Evolutionary conservation across 768 basidiomycete genomes (phyloP), one percentile per base, ranked within the genome.

Genomic region (Porphyrellus cyaneotinctus): DNA sequence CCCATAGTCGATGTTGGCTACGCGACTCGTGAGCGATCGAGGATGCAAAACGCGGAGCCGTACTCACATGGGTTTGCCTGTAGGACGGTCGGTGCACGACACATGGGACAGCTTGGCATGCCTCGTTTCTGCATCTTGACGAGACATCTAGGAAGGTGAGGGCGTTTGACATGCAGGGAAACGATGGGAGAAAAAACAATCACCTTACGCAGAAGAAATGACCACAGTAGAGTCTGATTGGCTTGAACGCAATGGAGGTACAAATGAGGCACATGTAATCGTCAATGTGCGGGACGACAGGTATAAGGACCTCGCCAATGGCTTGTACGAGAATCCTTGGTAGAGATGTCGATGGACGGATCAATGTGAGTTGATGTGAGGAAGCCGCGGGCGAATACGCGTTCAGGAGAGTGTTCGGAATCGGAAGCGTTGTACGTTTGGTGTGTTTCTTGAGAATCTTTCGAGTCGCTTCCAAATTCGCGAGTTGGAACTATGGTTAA

Each of bases 401-500:
- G 66, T 2, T 49, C 51, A 69, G 47, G 15, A 62, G 51, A 47
- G 65, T 53, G 13, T 55, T 54, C 2, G 85, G 78, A 58, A 87
- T 75, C 1, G 89, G 87, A 10, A 97, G 74, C 0, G 88, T 83
- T 0, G 93, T 95, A 4, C 91, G 84, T 65, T 95, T 95, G 26
- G 89, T 79, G 64, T 95, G 94, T 65, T 97, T 97, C 77, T 95
- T 95, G 47, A 95, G 79, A 53, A 93, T 93, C 72, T 97, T 97
- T 32, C 92, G 82, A 3, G 87, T 88, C 2, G 93, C 94, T 68
- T 95, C 92, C 8, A 85, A 78, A 63, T 91, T 95, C 8, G 90
- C 92, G 35, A 78, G 64, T 62, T 92, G 87, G 64, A 93, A 91
- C 87, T 88, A 32, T 17, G 18, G 31, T 17, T 14, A 37, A 33